Conservation (phyloP, 2,329 filamentous ascomycete species). For the Scopulariopsis brevicaulis region DNA sequence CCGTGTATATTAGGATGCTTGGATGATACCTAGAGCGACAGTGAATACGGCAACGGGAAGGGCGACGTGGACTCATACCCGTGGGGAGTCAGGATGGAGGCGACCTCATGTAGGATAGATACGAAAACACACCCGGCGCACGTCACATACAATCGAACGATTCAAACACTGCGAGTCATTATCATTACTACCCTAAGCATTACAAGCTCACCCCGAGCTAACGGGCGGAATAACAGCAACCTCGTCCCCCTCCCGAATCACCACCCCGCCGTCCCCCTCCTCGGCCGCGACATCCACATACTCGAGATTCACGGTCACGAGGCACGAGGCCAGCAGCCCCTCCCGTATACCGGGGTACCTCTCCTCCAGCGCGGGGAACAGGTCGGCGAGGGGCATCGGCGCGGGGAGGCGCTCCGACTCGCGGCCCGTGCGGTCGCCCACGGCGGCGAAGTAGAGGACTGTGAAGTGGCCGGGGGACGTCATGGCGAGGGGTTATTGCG, state of each 20-base stretch:
- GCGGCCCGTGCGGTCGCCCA: conserved; percentile 59
- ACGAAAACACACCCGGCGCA: not conserved
- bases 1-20: not conserved
- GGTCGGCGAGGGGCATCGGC: conserved; percentile 47
- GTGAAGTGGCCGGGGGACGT: conserved; percentile 51
- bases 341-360: conserved; percentile 58
- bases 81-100: not conserved
- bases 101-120: not conserved
- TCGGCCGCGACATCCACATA: conserved; percentile 48
- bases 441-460: conserved; percentile 72
- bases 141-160: not conserved
- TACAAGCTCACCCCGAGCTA: conserved; percentile 56
- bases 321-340: conserved; percentile 59
- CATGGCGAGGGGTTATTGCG: conserved; percentile 25
- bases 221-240: conserved; percentile 83
- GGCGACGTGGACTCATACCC: not conserved
- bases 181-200: not conserved
- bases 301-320: conserved; percentile 70
- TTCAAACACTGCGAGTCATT: not conserved
- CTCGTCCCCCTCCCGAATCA: conserved; percentile 66
- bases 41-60: not conserved
- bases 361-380: conserved; percentile 59
- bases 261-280: conserved; percentile 22
- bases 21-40: not conserved
- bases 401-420: conserved; percentile 54